These are phyloP conservation scores for Euclidium syriacum DNA, from an alignment of 345 rosid species.

Conservation along the genomic window DNA sequence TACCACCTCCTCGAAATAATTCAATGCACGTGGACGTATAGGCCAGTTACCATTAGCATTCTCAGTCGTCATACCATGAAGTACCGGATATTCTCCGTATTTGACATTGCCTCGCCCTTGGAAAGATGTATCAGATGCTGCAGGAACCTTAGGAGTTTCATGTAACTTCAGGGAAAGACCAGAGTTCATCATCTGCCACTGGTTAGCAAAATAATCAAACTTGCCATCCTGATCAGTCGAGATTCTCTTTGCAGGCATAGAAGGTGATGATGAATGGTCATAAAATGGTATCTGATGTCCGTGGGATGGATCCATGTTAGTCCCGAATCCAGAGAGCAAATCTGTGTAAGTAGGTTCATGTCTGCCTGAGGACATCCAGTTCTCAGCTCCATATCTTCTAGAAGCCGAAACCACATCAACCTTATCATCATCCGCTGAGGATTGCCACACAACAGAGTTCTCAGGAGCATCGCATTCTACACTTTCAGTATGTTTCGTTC, in stretches of 20 bases:
- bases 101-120: slow-evolving; percentile 39
- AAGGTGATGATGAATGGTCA: slow-evolving; percentile 34
- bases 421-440: slow-evolving; percentile 54
- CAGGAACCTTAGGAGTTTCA: slow-evolving; percentile 34
- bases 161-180: slow-evolving; percentile 45
- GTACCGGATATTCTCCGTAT: slow-evolving; percentile 40
- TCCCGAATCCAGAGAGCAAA: slow-evolving; percentile 58
- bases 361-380: slow-evolving; percentile 42
- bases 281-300: slow-evolving; percentile 34
- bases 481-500: slow-evolving; percentile 47
- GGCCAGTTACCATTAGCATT: slow-evolving; percentile 51
- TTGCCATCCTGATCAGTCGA: slow-evolving; percentile 42
- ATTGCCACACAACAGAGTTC: slow-evolving; percentile 50
- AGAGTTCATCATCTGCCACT: slow-evolving; percentile 51
- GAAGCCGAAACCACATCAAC: slow-evolving; percentile 42
- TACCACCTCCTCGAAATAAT: slow-evolving; percentile 35
- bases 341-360: slow-evolving; percentile 54
- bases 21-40: slow-evolving; percentile 37
- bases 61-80: slow-evolving; percentile 38
- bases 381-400: slow-evolving; percentile 49
- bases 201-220: slow-evolving; percentile 34
- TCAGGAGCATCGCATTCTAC: slow-evolving; percentile 51
- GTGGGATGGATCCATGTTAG: slow-evolving; percentile 35
- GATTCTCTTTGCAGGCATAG: slow-evolving; percentile 31
- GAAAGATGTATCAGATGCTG: slow-evolving; percentile 33